Evolutionary conservation across 164 flowering plant genomes (phyloP).

Genomic region (Protea cynaroides): DNA sequence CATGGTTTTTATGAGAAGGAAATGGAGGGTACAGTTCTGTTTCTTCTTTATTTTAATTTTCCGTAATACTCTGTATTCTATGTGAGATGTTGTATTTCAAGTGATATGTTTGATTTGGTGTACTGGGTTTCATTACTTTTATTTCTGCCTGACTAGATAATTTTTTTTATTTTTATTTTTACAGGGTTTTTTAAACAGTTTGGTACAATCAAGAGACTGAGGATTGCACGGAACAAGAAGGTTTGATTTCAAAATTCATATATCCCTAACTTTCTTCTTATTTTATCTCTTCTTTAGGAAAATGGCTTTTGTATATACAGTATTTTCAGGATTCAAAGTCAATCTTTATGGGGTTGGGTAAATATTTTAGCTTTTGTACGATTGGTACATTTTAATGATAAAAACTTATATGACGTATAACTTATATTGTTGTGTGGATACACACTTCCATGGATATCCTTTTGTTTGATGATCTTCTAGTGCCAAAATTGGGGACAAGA

Average conservation of each 20-base stretch:
- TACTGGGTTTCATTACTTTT: too few relatives aligned
- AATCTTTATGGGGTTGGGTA: background rate
- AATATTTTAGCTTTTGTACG: too few relatives aligned
- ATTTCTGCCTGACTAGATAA: background rate
- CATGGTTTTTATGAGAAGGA: conserved; percentile 89
- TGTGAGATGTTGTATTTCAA: background rate
- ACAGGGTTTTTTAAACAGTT: conserved; percentile 78
- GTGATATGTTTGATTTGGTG: background rate
- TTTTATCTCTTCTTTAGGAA: too few relatives aligned
- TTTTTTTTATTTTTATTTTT: conserved; percentile 5
- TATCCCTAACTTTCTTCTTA: too few relatives aligned
- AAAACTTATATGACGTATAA: too few relatives aligned
- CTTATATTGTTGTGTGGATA: too few relatives aligned
- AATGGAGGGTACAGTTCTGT: conserved; percentile 56
- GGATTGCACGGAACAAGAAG: conserved; percentile 81
- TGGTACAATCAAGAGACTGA: conserved; percentile 61
- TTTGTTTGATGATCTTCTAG: too few relatives aligned
- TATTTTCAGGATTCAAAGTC: background rate
- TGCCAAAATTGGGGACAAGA: too few relatives aligned
- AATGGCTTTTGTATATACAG: too few relatives aligned
- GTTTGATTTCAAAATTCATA: conserved; percentile 22
- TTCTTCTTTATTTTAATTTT: background rate
- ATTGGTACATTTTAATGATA: too few relatives aligned
- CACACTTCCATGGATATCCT: too few relatives aligned
- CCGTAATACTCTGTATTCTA: too few relatives aligned